Base-by-base conservation (phyloP, 805 yeast species). In the Candida suzukii region DNA sequence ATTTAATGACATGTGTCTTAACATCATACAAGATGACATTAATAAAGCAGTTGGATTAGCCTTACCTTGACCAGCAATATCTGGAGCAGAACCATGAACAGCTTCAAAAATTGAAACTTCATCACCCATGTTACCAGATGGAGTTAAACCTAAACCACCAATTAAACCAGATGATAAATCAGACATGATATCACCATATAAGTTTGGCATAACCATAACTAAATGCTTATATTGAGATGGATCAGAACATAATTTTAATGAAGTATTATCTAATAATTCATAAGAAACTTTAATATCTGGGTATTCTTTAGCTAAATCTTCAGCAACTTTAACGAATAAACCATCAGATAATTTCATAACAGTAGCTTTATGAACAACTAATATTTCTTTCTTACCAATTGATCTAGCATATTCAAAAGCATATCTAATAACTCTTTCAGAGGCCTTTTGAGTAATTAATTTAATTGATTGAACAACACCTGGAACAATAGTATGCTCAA, bases 61-160 rank as follows among this genome's bases (percentile, higher is more conserved):
- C 65, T 87, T 79, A 64, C 95, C 95, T 77, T 93, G 88, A 63
- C 99, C 99, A 48, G 98, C 98, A 61, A 93, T 93, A 67, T 93
- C 99, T 56, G 99, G 99, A 49, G 99, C 99, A 44, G 98, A 90
- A 67, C 99, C 99, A 68, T 93, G 99, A 61, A 93, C 99, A 51
- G 99, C 99, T 79, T 93, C 99, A 67, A 93, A 93, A 64, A 93
- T 91, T 43, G 97, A 88, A 49, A 91, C 95, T 66, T 86, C 83
- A 76, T 88, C 87, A 74, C 99, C 99, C 90, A 93, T 93, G 80
- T 93, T 93, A 67, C 96, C 99, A 46, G 96, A 88, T 53, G 99
- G 99, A 47, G 99, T 93, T 66, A 93, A 80, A 71, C 99, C 99
- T 61, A 91, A 79, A 63, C 99, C 98, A 66, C 99, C 99, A 53